A percentile compares a stretch with the other conserved stretches of the same genome.
Evolutionary conservation across 83 land plant species (phyloP).

Genomic region (Diphasiastrum complanatum): DNA sequence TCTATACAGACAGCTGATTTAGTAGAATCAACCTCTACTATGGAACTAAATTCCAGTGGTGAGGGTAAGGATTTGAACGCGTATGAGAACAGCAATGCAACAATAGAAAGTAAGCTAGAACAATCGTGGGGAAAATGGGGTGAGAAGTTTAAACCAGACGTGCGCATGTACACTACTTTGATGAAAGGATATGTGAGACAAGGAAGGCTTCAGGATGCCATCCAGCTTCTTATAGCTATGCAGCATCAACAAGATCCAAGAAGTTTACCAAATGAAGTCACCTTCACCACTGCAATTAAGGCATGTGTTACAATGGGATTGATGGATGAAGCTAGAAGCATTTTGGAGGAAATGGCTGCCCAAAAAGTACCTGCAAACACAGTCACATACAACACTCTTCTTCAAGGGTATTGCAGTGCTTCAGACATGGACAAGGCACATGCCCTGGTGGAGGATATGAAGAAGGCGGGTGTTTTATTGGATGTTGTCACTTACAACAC

Average conservation of each 20-base stretch:
- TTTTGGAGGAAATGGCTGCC: constrained; percentile 68
- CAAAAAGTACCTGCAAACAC: constrained; percentile 68
- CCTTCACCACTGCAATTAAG: constrained; percentile 78
- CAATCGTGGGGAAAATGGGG: constrained; percentile 1
- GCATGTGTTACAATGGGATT: constrained; percentile 61
- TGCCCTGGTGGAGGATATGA: constrained; percentile 63
- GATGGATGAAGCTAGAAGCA: constrained; percentile 65
- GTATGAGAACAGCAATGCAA: not conserved
- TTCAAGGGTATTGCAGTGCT: constrained; percentile 72
- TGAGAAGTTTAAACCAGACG: constrained; percentile 41
- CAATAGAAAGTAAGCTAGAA: not conserved
- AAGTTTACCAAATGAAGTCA: constrained; percentile 71
- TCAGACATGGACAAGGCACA: constrained; percentile 55
- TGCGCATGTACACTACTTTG: constrained; percentile 70
- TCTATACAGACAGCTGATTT: too few relatives aligned
- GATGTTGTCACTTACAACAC: constrained; percentile 90
- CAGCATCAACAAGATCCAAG: constrained; percentile 38
- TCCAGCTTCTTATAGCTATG: constrained; percentile 71
- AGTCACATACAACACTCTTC: constrained; percentile 77
- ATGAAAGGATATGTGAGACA: constrained; percentile 90
- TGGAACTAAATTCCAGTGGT: not conserved
- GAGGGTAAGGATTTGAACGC: not conserved
- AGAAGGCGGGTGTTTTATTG: constrained; percentile 43
- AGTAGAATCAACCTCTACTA: too few relatives aligned
- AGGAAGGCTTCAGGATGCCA: constrained; percentile 56